These are phyloP conservation scores for Microbotryum intermedium DNA, from an alignment of 1,284 basidiomycete species.

Conservation along the genomic window DNA sequence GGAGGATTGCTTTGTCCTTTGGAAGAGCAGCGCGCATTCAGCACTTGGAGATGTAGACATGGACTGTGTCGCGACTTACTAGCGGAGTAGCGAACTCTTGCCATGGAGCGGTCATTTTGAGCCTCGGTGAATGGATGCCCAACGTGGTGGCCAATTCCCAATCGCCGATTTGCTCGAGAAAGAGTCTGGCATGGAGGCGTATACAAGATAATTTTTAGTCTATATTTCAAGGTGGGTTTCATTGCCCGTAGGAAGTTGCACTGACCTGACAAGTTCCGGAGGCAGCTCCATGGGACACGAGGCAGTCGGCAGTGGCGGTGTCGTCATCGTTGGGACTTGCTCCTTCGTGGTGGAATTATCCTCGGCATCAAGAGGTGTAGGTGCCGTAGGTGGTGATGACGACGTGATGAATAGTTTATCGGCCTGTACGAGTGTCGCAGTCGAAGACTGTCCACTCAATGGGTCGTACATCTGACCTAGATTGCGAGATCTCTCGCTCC, in stretches of 20 bases:
- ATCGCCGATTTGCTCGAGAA: slow-evolving; percentile 50
- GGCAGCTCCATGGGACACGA: slow-evolving; percentile 9
- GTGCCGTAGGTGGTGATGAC: too few relatives aligned
- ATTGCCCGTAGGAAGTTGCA: background rate
- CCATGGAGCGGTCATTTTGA: slow-evolving; percentile 61
- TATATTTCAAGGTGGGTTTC: background rate
- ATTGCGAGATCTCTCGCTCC: too few relatives aligned
- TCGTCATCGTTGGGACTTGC: background rate
- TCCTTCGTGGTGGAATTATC: too few relatives aligned
- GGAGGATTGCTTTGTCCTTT: slow-evolving; percentile 23
- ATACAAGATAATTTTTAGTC: background rate
- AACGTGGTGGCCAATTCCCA: slow-evolving; percentile 72
- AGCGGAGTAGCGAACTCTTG: slow-evolving; percentile 50
- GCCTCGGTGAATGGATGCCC: slow-evolving; percentile 54
- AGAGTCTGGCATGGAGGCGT: background rate
- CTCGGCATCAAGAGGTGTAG: too few relatives aligned
- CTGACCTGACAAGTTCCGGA: slow-evolving; percentile 12
- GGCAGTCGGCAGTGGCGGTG: background rate
- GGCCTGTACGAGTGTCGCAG: too few relatives aligned
- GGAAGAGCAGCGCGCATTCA: slow-evolving; percentile 47
- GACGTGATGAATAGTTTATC: too few relatives aligned
- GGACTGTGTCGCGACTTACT: slow-evolving; percentile 50
- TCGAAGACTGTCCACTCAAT: too few relatives aligned
- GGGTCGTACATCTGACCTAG: too few relatives aligned
- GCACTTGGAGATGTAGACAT: slow-evolving; percentile 37